These are phyloP conservation scores for Thozetella sp. DNA, from an alignment of 495 filamentous ascomycete species.

Conservation along the genomic window DNA sequence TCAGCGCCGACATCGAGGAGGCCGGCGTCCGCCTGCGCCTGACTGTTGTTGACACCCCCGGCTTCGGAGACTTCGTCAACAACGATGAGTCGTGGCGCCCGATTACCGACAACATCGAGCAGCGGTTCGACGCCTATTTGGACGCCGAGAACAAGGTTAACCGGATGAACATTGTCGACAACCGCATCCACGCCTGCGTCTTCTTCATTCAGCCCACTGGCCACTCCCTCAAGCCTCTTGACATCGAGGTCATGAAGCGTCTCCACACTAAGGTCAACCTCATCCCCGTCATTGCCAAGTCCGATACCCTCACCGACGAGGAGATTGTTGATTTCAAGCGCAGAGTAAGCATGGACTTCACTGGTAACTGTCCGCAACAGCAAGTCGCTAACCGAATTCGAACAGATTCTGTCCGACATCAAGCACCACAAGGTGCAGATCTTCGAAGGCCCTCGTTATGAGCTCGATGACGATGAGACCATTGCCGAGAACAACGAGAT, in stretches of 20 bases:
- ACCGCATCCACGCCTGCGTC: conserved; percentile 96
- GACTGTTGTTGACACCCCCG: conserved; percentile 96
- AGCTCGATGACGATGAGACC: conserved; percentile 98
- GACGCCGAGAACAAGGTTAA: conserved; percentile 99
- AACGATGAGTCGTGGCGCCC: conserved; percentile 99
- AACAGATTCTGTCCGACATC: conserved; percentile 94
- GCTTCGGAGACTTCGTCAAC: conserved; percentile 99
- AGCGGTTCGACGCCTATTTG: conserved; percentile 95
- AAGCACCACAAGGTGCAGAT: conserved; percentile 96
- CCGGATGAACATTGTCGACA: conserved; percentile 98
- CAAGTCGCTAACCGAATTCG: conserved; percentile 18
- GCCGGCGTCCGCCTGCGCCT: conserved; percentile 96
- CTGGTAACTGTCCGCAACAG: too few relatives aligned
- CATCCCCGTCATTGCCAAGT: conserved; percentile 98
- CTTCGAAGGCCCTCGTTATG: conserved; percentile 97
- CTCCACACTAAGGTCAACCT: conserved; percentile 99
- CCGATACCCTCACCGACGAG: conserved; percentile 96
- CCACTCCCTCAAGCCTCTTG: conserved; percentile 97
- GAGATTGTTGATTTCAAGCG: conserved; percentile 93
- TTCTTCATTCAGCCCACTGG: conserved; percentile 99
- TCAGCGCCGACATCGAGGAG: conserved; percentile 98
- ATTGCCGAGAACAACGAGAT: conserved; percentile 99
- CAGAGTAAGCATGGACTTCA: too few relatives aligned
- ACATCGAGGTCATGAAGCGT: conserved; percentile 98
- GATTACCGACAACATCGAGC: conserved; percentile 99